Conservation (phyloP, 139 green algal genomes). For the Asterochloris sp. region DNA sequence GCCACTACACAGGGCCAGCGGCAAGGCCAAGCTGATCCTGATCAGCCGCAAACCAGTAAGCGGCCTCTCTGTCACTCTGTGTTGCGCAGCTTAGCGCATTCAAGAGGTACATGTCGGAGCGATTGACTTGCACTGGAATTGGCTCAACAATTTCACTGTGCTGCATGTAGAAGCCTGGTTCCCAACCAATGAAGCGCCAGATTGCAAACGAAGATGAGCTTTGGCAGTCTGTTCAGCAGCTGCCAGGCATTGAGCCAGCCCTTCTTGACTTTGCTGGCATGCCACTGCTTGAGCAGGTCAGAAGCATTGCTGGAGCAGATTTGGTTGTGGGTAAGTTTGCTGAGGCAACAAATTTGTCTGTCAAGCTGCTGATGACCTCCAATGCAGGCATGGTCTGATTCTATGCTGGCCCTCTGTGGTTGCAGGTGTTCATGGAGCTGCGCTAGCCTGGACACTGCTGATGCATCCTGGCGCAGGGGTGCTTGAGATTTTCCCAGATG, state of each 20-base stretch:
- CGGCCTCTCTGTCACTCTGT: no score
- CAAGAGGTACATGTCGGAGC: no score
- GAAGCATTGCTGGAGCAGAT: background rate
- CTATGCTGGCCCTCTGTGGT: background rate
- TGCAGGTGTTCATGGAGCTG: conserved; percentile 14
- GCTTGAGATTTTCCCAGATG: conserved; percentile 20
- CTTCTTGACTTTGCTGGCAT: conserved; percentile 9
- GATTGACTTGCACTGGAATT: no score
- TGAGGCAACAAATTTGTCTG: background rate
- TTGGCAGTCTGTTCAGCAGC: background rate
- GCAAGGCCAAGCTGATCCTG: background rate
- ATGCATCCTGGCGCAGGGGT: conserved; percentile 3
- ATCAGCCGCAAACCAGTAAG: conserved; percentile 14
- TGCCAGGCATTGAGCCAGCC: background rate
- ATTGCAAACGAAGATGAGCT: conserved; percentile 18
- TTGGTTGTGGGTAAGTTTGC: conserved; percentile 10
- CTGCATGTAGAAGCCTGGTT: conserved; percentile 1
- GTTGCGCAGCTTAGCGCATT: no score
- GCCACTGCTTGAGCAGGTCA: conserved; percentile 10
- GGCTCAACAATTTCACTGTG: background rate
- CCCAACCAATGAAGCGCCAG: background rate
- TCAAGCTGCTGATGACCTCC: background rate
- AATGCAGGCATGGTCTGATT: background rate
- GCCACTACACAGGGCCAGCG: background rate
- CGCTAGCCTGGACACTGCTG: conserved; percentile 18